Evolutionary conservation across 208 protist genomes (phyloP).

Genomic region (Naegleria gruberi): DNA sequence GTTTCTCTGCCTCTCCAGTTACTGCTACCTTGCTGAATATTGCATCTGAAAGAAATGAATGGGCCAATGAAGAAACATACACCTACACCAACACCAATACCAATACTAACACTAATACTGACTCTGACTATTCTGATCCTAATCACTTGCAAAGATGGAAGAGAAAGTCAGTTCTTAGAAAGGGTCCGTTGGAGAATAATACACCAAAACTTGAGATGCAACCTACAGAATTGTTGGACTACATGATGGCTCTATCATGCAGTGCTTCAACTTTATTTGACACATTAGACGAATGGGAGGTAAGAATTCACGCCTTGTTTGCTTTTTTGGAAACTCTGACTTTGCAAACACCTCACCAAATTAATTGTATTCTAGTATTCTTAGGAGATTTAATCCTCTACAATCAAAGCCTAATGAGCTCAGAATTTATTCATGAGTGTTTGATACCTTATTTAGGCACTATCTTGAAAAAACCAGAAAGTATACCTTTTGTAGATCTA

Average conservation of each 20-base stretch:
- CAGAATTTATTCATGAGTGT: neutral
- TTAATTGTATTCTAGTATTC: neutral
- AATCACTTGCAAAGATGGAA: neutral
- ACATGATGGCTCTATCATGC: neutral
- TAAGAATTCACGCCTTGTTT: neutral
- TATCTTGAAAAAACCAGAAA: neutral
- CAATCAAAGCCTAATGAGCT: neutral
- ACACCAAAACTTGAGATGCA: neutral
- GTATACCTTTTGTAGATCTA: neutral
- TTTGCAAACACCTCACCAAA: neutral
- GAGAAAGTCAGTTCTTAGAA: neutral
- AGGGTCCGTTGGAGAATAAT: neutral
- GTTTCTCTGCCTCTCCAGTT: neutral
- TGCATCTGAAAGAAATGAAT: neutral
- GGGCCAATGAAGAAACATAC: too few species aligned
- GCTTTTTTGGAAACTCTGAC: neutral
- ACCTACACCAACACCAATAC: neutral
- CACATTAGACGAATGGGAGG: neutral
- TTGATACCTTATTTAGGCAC: neutral
- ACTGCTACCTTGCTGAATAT: neutral
- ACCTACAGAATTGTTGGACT: neutral
- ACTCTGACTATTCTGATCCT: neutral
- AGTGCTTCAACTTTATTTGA: neutral
- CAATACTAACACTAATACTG: neutral
- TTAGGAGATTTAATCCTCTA: neutral